phyloP scores from a whole-genome alignment of 1,284 basidiomycete genomes.

The Anthracocystis walkeri region DNA sequence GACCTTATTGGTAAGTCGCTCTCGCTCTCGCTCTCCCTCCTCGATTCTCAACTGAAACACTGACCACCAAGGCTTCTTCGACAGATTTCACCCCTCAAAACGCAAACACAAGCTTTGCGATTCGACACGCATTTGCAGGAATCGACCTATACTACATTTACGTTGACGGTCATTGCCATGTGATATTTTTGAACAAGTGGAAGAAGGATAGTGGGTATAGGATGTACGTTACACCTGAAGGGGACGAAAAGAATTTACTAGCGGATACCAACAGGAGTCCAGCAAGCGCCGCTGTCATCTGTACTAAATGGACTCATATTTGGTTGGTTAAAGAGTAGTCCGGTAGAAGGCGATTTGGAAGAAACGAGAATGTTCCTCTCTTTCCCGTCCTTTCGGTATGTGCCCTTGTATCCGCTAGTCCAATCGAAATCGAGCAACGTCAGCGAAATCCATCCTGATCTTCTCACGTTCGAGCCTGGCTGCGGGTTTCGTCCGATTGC shows the following conservation, averaged over 20 bases:
- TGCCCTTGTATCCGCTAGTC: too few species aligned
- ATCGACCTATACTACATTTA: background rate
- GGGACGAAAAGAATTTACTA: background rate
- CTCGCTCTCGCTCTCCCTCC: background rate
- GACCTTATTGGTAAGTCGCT: constrained; percentile 1
- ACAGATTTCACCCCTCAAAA: background rate
- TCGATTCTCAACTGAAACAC: background rate
- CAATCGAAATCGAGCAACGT: too few species aligned
- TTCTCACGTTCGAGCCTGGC: too few species aligned
- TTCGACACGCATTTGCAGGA: too few species aligned
- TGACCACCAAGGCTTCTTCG: too few species aligned
- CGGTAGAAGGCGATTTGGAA: too few species aligned
- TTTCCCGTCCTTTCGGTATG: too few species aligned
- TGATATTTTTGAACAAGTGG: background rate
- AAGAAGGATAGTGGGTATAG: background rate
- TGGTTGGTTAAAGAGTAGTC: background rate
- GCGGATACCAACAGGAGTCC: background rate
- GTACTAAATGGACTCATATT: constrained; percentile 8
- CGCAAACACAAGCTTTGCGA: background rate
- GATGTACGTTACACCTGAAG: background rate
- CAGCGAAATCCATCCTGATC: too few species aligned
- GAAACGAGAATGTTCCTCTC: too few species aligned
- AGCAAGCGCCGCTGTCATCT: background rate
- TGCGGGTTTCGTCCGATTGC: too few species aligned
- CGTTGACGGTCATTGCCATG: background rate